Evolutionary conservation across 2,329 filamentous ascomycete genomes (phyloP).

Genomic region (Cadophora luteo-olivacea): DNA sequence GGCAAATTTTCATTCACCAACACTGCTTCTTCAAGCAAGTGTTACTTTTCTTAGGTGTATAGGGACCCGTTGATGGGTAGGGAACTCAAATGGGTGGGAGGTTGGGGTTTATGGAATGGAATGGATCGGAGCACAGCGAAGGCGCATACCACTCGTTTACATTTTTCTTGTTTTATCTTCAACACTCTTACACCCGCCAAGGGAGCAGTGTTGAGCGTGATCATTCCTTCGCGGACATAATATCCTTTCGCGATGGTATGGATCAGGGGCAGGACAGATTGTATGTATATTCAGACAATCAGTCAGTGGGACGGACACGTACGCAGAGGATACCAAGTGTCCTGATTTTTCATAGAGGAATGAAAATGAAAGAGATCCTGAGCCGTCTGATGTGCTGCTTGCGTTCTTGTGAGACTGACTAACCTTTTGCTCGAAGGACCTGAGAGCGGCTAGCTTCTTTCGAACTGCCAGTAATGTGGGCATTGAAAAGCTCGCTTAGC

Average conservation of each 20-base stretch:
- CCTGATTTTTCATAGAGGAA: not conserved
- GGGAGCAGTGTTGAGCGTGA: not conserved
- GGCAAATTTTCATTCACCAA: not conserved
- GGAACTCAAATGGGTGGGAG: not conserved
- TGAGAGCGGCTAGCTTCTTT: too few species aligned
- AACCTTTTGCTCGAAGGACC: too few species aligned
- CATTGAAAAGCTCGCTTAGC: too few species aligned
- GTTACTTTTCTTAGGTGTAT: conserved; percentile 34
- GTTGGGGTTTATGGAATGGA: conserved; percentile 25
- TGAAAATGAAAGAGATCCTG: not conserved
- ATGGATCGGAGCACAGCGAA: conserved; percentile 39
- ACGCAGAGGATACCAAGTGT: not conserved
- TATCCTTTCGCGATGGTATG: not conserved
- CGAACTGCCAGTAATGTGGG: too few species aligned
- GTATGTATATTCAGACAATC: not conserved
- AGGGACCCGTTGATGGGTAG: conserved; percentile 28
- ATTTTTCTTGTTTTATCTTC: conserved; percentile 16
- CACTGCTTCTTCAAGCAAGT: conserved; percentile 8
- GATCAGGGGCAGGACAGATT: not conserved
- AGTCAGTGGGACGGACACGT: not conserved
- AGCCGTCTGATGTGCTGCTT: not conserved
- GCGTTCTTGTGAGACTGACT: too few species aligned
- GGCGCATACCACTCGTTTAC: conserved; percentile 40
- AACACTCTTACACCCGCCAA: not conserved
- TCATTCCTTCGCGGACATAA: not conserved